Evolutionary conservation across 495 filamentous ascomycete genomes (phyloP).

Genomic region (Lophiostoma macrostomum): DNA sequence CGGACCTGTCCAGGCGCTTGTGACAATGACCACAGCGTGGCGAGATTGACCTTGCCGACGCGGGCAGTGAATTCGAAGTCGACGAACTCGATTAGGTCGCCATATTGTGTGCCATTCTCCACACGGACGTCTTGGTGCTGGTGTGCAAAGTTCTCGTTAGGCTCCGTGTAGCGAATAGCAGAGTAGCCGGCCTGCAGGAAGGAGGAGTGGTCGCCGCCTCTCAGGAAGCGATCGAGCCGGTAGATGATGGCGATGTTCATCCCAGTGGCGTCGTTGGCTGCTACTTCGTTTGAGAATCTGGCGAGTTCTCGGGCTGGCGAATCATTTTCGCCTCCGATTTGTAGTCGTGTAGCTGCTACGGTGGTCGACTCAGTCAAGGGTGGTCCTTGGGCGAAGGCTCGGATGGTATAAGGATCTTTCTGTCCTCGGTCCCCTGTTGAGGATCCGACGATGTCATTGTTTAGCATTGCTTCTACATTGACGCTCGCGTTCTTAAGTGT

Average conservation of each 20-base stretch:
- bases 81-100: slow-evolving; percentile 51
- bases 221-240: slow-evolving; percentile 51
- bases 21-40: slow-evolving; percentile 49
- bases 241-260: slow-evolving; percentile 50
- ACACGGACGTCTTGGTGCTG: slow-evolving; percentile 54
- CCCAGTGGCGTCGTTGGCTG: slow-evolving; percentile 36
- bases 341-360: slow-evolving; percentile 36
- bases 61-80: slow-evolving; percentile 52
- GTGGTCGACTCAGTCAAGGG: slow-evolving; percentile 41
- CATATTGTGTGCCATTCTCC: slow-evolving; percentile 48
- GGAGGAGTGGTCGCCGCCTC: slow-evolving; percentile 53
- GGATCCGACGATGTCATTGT: slow-evolving; percentile 53
- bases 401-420: slow-evolving; percentile 47
- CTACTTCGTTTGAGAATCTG: slow-evolving; percentile 48
- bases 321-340: slow-evolving; percentile 54
- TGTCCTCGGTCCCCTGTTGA: slow-evolving; percentile 44
- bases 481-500: slow-evolving; percentile 44
- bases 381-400: slow-evolving; percentile 49
- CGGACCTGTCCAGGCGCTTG: slow-evolving; percentile 45
- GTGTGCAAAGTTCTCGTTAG: slow-evolving; percentile 52
- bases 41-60: slow-evolving; percentile 51
- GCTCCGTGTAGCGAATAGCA: slow-evolving; percentile 54
- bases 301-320: slow-evolving; percentile 52
- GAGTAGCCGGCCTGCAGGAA: slow-evolving; percentile 51
- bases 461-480: slow-evolving; percentile 53